Percentiles rank a stretch among this genome's conserved stretches.
phyloP scores from a whole-genome alignment of 306 rosid genomes.

The Acmispon strigosus region DNA sequence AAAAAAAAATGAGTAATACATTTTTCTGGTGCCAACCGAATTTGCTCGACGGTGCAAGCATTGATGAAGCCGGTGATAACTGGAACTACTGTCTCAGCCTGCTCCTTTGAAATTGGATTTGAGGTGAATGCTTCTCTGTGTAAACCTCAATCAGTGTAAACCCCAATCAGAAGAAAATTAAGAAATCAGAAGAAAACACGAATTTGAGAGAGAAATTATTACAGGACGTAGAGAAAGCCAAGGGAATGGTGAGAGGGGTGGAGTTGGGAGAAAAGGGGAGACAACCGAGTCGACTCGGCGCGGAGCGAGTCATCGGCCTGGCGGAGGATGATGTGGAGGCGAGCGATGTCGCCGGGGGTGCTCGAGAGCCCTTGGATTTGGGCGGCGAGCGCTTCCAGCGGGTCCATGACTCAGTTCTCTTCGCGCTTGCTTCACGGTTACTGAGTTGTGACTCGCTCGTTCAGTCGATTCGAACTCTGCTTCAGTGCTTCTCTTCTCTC shows the following conservation, averaged over 20 bases:
- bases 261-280: conserved; percentile 51
- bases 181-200: background rate
- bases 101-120: conserved; percentile 42
- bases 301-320: conserved; percentile 59
- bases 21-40: conserved; percentile 72
- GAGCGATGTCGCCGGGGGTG: conserved; percentile 27
- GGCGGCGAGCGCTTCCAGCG: conserved; percentile 30
- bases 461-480: background rate
- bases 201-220: background rate
- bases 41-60: conserved; percentile 61
- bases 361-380: conserved; percentile 68
- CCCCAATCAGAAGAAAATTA: too few species aligned
- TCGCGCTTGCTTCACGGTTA: too few species aligned
- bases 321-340: conserved; percentile 57
- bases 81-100: conserved; percentile 39
- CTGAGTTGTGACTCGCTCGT: background rate
- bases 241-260: conserved; percentile 68
- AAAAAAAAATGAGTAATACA: conserved; percentile 31
- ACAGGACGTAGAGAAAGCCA: conserved; percentile 73
- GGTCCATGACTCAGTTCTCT: conserved; percentile 17
- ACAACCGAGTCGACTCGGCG: conserved; percentile 46
- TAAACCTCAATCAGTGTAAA: background rate
- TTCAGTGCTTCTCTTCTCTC: too few species aligned
- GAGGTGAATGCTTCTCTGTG: conserved; percentile 69
- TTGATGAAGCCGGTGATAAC: conserved; percentile 45